Conservation (phyloP, 2,329 filamentous ascomycete species). For the Xylariaceae sp. region DNA sequence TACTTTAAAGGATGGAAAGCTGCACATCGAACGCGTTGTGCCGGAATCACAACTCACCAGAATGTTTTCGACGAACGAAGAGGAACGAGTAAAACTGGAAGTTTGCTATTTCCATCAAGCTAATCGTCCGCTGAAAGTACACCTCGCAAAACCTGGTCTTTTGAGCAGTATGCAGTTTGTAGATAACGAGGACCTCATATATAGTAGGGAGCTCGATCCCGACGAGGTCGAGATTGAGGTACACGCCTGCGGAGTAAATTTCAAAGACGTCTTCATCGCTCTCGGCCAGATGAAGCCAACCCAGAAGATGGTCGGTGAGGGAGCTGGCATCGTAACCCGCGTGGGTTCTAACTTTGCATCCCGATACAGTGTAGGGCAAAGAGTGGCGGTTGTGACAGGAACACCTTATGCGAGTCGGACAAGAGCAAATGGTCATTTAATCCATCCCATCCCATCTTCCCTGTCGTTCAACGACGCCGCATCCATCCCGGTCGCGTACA, state of each 20-base stretch:
- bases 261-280: constrained; percentile 28
- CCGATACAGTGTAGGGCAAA: constrained; percentile 15
- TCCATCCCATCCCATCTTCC: constrained; percentile 11
- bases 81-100: too few species aligned
- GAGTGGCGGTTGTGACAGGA: constrained; percentile 14
- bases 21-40: not conserved
- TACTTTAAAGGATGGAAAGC: not conserved
- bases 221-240: constrained; percentile 33
- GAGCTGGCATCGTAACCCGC: constrained; percentile 21
- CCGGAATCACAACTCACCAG: not conserved
- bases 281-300: constrained; percentile 20
- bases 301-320: constrained; percentile 21
- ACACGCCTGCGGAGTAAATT: constrained; percentile 23
- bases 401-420: constrained; percentile 20
- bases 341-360: constrained; percentile 13
- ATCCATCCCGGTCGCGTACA: constrained; percentile 35
- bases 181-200: constrained; percentile 15
- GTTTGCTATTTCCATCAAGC: constrained; percentile 12
- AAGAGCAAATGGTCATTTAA: constrained; percentile 13
- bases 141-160: constrained; percentile 26
- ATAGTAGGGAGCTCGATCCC: constrained; percentile 21
- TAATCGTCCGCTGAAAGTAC: constrained; percentile 20
- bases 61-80: too few species aligned
- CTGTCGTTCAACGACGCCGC: constrained; percentile 32
- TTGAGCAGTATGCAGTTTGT: constrained; percentile 20